Base-by-base conservation (phyloP, 352 stramenopile genomes). In the Achlya hypogyna region DNA sequence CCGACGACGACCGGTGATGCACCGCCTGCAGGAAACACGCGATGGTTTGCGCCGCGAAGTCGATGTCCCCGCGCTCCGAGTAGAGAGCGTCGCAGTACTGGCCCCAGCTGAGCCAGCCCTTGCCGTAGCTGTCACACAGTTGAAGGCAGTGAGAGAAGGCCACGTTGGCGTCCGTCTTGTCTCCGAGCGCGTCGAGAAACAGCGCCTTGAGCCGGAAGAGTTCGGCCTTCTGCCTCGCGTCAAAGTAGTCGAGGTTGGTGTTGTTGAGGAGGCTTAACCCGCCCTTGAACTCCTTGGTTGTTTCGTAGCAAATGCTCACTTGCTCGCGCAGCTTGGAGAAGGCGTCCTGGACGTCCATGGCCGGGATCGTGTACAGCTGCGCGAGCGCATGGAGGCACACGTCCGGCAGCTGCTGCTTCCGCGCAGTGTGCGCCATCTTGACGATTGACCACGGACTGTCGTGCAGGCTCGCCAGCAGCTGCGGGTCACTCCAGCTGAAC, bases 31-130 rank as follows among this genome's bases (percentile, higher is more conserved):
- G 73, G 69, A 97, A 97, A 67, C 91, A 97, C 20, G 89, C 86
- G 63, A 97, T 97, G 12, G 90, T 94, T 74, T 97, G 88, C 20
- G 84, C 88, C 29, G 85, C 88, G 51, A 95, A 78, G 43, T 75
- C 71, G 12, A 95, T 68, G 23, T 94, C 86, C 32, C 87, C 86
- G 2, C 78, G 77, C 25, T 86, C 78, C 31, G 88, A 65, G 52
- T 95, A 95, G n/a, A 96, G 69, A 1, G 78, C 73, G 54, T 96
- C 93, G 68, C 88, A 95, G 67, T 95, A 96, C 60, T 93, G 81
- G n/a, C 89, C 91, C 91, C 91, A 98, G 22, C 86, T 96, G n/a
- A 97, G 78, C 91, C 91, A 98, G n/a, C 88, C 90, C 65, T 97
- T 97, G 53, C 86, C 91, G 53, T 96, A 97, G 65, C 81, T 94